Percentiles rank a stretch among this genome's conserved stretches.
phyloP scores from a whole-genome alignment of 768 basidiomycete species.

The Steccherinum ochraceum region DNA sequence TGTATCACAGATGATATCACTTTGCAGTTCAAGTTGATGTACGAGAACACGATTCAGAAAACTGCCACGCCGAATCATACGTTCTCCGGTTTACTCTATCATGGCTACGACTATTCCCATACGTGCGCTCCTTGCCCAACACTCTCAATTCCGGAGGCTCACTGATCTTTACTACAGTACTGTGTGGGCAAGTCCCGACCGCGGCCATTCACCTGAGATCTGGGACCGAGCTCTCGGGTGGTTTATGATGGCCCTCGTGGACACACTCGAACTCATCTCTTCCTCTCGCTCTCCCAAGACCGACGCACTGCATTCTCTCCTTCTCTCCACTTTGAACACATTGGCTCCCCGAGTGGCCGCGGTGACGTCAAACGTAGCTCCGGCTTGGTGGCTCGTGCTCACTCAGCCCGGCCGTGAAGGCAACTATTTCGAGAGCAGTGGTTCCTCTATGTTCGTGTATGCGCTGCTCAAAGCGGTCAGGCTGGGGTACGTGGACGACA shows the following conservation, averaged over 20 bases:
- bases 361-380: slow-evolving; percentile 32
- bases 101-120: slow-evolving; percentile 43
- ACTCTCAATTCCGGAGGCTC: neutral
- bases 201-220: slow-evolving; percentile 42
- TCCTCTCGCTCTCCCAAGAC: too few relatives aligned
- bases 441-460: slow-evolving; percentile 41
- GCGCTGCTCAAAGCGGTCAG: slow-evolving; percentile 39
- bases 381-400: slow-evolving; percentile 48
- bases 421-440: slow-evolving; percentile 48
- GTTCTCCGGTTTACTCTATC: slow-evolving; percentile 33
- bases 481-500: slow-evolving; percentile 32
- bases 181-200: slow-evolving; percentile 38
- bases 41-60: slow-evolving; percentile 35
- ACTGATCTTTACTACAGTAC: slow-evolving; percentile 9
- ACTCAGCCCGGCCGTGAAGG: slow-evolving; percentile 36
- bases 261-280: slow-evolving; percentile 35
- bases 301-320: slow-evolving; percentile 21
- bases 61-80: slow-evolving; percentile 31
- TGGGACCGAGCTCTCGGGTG: slow-evolving; percentile 44
- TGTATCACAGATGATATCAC: slow-evolving; percentile 31
- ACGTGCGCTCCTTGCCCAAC: too few relatives aligned
- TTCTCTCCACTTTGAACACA: slow-evolving; percentile 28
- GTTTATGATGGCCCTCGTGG: slow-evolving; percentile 45
- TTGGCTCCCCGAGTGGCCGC: slow-evolving; percentile 30
- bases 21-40: slow-evolving; percentile 37